These are phyloP conservation scores for Mycena galopus DNA, from an alignment of 768 basidiomycete genomes.

Conservation along the genomic window DNA sequence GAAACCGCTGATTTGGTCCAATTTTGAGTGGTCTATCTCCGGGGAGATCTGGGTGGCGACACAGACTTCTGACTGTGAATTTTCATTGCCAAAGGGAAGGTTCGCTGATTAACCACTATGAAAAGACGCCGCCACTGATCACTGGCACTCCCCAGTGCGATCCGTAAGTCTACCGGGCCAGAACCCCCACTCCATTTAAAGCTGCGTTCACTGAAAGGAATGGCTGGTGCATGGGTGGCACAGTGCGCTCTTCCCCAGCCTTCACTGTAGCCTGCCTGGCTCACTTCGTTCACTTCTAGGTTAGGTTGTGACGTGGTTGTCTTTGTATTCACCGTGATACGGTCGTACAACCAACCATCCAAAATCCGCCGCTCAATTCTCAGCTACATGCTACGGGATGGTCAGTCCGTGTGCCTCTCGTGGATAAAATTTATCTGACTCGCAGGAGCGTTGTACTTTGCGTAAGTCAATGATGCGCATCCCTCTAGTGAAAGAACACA, in stretches of 20 bases:
- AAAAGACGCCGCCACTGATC: neutral
- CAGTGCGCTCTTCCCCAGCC: neutral
- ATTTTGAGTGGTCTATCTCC: constrained; percentile 5
- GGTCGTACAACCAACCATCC: neutral
- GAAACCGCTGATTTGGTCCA: neutral
- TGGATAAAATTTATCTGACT: neutral
- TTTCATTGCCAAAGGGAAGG: neutral
- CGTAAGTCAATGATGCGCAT: neutral
- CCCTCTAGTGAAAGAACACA: neutral
- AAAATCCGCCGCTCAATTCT: constrained; percentile 4
- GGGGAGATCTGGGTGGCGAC: constrained; percentile 4
- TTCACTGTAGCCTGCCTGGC: too few species aligned
- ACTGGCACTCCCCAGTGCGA: neutral
- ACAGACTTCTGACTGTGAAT: neutral
- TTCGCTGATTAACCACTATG: neutral
- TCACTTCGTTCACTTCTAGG: neutral
- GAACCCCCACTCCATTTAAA: neutral
- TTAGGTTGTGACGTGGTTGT: constrained; percentile 2
- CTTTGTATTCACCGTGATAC: constrained; percentile 1
- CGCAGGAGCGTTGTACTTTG: constrained; percentile 22
- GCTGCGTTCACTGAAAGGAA: neutral
- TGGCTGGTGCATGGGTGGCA: constrained; percentile 21
- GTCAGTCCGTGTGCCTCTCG: neutral
- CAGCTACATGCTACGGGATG: constrained; percentile 3
- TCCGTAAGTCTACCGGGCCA: neutral